Base-by-base conservation (phyloP, 257 asterid species). In the Thymus quinquecostatus region DNA sequence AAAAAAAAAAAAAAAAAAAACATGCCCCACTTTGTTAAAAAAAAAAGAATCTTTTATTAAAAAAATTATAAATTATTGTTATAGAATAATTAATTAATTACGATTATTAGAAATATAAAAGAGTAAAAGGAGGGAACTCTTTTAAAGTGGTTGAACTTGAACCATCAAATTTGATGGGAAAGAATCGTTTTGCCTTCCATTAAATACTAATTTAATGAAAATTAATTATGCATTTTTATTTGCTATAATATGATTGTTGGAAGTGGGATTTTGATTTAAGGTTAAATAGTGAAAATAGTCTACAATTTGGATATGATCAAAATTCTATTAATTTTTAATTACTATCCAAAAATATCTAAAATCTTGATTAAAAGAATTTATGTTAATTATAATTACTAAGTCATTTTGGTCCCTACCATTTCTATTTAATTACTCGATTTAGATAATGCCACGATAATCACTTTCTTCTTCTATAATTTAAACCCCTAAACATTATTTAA, bases 101-200 rank as follows among this genome's bases (percentile, higher is more conserved):
- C 14, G 5, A 61, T 21, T 62, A n/a, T 44, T n/a, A 51, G 28
- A 33, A 65, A 50, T 48, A 66, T 12, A 32, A 68, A 21, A 54
- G 44, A 10, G 50, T 30, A 53, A 51, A 53, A 29, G 14, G 62
- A 10, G 72, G 72, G 50, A 68, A 68, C 64, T 54, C 40, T 54
- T 33, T 36, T 21, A 21, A 41, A 47, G 64, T 51, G 54, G 57
- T 53, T 64, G 36, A 41, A 43, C 55, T 51, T 62, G 34, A 30
- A 44, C 44, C 67, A 55, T 73, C 68, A 55, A 7, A 14, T 2
- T 64, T 64, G 2, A 58, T 45, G 49, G 32, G 28, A 29, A 6
- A 29, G 7, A 51, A 7, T 10, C 10, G 34, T 10, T 38, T 8
- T 2, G 33, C 12, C 6, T 6, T 53, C 53, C 79, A 60, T 48